Conservation (phyloP, 345 rosid species). For the Aquilaria sinensis region DNA sequence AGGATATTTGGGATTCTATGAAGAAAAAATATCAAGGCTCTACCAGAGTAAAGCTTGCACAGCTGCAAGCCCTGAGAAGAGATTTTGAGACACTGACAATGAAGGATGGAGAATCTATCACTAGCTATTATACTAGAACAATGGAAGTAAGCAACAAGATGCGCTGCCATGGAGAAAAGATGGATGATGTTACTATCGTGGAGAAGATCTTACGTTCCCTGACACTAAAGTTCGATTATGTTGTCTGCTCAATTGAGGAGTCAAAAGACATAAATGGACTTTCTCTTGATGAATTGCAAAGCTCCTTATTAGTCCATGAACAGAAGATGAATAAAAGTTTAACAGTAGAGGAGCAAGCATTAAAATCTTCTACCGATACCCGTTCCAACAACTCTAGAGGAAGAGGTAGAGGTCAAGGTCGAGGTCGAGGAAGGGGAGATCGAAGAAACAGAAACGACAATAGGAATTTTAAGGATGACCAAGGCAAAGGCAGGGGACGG, state of each 20-base stretch:
- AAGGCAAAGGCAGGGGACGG: constrained; percentile 5
- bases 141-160: neutral
- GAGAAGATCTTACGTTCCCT: constrained; percentile 10
- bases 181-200: neutral
- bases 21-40: too few relatives aligned
- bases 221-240: constrained; percentile 6
- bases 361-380: neutral
- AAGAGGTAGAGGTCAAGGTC: neutral
- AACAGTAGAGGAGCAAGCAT: neutral
- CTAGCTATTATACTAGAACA: neutral
- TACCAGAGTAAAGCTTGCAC: too few relatives aligned
- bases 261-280: constrained; percentile 6
- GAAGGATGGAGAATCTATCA: too few relatives aligned
- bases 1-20: too few relatives aligned
- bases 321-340: neutral
- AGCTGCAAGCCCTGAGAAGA: too few relatives aligned
- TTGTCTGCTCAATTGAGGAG: neutral
- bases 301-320: constrained; percentile 7
- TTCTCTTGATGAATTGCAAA: constrained; percentile 3
- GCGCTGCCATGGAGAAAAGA: constrained; percentile 9
- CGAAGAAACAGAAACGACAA: neutral
- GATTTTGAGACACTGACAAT: too few relatives aligned
- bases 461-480: neutral
- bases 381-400: neutral
- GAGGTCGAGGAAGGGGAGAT: constrained; percentile 2